Conservation (phyloP, 192 early-diverging fungal genomes). For the Umbelopsis sp. region DNA sequence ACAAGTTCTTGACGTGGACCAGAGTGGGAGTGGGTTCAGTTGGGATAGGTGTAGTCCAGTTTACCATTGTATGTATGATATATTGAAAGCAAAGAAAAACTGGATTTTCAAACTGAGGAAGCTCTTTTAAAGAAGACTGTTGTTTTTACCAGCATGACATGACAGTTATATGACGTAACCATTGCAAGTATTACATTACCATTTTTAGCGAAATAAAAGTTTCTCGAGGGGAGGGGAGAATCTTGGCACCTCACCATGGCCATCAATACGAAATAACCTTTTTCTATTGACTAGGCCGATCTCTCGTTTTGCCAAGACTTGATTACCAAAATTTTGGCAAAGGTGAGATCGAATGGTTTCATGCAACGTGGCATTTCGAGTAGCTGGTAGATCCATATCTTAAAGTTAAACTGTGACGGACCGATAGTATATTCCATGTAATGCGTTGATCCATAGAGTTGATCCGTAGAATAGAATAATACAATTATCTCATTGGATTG, state of each 20-base stretch:
- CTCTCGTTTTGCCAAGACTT: no score
- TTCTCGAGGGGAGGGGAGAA: no score
- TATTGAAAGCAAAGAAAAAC: neutral
- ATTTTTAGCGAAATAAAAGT: neutral
- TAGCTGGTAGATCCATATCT: no score
- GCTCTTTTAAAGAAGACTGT: neutral
- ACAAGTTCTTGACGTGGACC: conserved; percentile 51
- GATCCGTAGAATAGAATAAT: no score
- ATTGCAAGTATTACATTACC: neutral
- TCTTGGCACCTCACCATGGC: no score
- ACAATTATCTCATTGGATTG: neutral
- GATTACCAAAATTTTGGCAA: no score
- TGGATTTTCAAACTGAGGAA: neutral
- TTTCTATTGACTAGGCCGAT: no score
- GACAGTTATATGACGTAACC: conserved; percentile 4
- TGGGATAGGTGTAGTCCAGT: conserved; percentile 33
- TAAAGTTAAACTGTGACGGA: no score
- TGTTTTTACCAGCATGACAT: neutral
- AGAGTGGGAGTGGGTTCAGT: conserved; percentile 44
- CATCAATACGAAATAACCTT: no score
- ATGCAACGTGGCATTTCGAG: neutral
- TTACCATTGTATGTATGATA: neutral
- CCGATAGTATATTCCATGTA: no score
- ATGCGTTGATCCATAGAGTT: no score
- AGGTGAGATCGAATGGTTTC: neutral